Conservation (phyloP, 768 basidiomycete genomes). For the Russula lepida region DNA sequence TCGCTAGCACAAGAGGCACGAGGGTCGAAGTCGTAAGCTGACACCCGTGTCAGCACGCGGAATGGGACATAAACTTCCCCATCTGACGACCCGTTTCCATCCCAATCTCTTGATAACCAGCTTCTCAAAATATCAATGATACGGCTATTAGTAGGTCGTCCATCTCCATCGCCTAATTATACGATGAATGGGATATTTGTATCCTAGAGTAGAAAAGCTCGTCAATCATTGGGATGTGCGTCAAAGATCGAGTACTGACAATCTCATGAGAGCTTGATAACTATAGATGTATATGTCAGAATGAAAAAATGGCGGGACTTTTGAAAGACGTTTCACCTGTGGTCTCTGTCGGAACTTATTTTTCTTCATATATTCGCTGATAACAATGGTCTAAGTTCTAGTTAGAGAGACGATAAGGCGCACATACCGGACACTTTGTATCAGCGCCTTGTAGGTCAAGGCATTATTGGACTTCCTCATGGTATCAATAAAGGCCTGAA, state of each 20-base stretch:
- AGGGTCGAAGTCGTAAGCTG: background rate
- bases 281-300: background rate
- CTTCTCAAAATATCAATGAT: too few relatives aligned
- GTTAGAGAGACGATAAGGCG: background rate
- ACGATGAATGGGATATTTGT: background rate
- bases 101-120: background rate
- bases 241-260: background rate
- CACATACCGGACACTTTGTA: background rate
- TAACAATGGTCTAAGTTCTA: background rate
- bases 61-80: background rate
- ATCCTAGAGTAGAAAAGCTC: background rate
- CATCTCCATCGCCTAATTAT: background rate
- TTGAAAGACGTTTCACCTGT: background rate
- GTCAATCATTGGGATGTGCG: background rate
- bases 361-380: background rate
- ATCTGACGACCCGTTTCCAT: background rate
- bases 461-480: background rate
- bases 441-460: background rate
- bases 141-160: background rate
- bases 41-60: background rate
- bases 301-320: background rate
- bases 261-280: constrained; percentile 3
- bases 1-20: background rate
- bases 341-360: background rate
- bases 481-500: background rate